These are phyloP conservation scores for Termitomyces sp. DNA, from an alignment of 768 basidiomycete genomes.

Conservation along the genomic window DNA sequence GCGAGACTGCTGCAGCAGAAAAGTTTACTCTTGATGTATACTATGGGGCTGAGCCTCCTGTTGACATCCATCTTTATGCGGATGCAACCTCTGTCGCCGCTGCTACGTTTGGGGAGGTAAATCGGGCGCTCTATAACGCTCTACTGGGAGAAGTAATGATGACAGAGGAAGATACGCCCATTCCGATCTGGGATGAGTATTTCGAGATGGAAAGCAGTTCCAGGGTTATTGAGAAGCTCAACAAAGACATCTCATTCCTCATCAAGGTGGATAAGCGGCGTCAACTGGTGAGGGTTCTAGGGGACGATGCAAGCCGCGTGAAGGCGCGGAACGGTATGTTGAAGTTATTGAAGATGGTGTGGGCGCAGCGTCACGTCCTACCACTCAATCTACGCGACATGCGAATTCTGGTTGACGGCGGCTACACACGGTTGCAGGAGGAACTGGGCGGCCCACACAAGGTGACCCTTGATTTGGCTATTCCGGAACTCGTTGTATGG, in stretches of 20 bases:
- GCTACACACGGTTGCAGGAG: conserved; percentile 32
- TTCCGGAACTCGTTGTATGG: conserved; percentile 37
- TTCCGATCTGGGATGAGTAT: conserved; percentile 44
- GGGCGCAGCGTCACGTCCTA: conserved; percentile 29
- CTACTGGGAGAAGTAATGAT: conserved; percentile 35
- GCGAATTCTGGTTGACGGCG: conserved; percentile 36
- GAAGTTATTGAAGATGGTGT: conserved; percentile 39
- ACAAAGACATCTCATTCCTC: conserved; percentile 28
- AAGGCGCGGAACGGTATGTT: conserved; percentile 27
- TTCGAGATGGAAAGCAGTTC: conserved; percentile 39
- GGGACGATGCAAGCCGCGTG: conserved; percentile 25
- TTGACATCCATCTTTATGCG: conserved; percentile 37
- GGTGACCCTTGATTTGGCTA: conserved; percentile 38
- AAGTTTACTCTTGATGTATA: conserved; percentile 31
- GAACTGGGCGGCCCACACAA: conserved; percentile 40
- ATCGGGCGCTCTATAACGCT: conserved; percentile 32
- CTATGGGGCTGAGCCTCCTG: conserved; percentile 23
- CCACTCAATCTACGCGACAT: conserved; percentile 30
- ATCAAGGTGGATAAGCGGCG: conserved; percentile 38
- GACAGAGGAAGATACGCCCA: conserved; percentile 21
- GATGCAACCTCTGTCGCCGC: conserved; percentile 21
- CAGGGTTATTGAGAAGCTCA: conserved; percentile 33
- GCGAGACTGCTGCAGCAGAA: conserved; percentile 15
- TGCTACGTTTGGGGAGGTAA: conserved; percentile 30
- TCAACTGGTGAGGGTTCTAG: conserved; percentile 36